Evolutionary conservation across 768 basidiomycete species (phyloP).

Genomic region (Crepidotus variabilis): DNA sequence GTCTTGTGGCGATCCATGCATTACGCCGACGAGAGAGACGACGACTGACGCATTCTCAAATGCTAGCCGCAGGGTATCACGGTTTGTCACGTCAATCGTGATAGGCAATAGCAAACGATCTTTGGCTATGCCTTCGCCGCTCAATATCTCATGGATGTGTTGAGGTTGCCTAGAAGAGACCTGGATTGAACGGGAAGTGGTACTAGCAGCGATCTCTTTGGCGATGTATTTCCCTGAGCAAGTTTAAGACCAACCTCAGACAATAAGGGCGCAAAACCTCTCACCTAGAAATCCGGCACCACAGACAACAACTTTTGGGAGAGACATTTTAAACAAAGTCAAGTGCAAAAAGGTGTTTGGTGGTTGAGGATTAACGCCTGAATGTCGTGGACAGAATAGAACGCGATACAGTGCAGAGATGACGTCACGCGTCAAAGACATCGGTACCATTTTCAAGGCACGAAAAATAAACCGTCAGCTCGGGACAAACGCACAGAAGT

Average conservation of each 20-base stretch:
- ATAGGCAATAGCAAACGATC: constrained; percentile 37
- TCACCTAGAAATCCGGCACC: constrained; percentile 63
- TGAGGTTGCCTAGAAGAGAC: constrained; percentile 59
- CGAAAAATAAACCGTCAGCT: too few relatives aligned
- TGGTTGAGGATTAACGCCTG: background rate
- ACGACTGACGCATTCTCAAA: constrained; percentile 55
- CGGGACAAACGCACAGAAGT: background rate
- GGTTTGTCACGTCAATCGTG: constrained; percentile 53
- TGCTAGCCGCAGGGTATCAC: constrained; percentile 39
- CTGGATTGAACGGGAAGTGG: constrained; percentile 40
- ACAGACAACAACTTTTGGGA: constrained; percentile 44
- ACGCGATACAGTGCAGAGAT: background rate
- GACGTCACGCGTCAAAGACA: background rate
- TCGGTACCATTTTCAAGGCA: too few relatives aligned
- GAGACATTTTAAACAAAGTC: constrained; percentile 9
- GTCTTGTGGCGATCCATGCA: constrained; percentile 50
- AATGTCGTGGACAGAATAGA: too few relatives aligned
- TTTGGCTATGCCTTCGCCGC: constrained; percentile 24
- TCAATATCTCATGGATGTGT: constrained; percentile 30
- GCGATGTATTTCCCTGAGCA: constrained; percentile 56
- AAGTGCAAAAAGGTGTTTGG: background rate
- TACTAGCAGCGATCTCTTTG: constrained; percentile 37
- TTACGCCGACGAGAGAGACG: constrained; percentile 66
- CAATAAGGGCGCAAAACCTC: background rate
- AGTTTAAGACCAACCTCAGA: background rate